Evolutionary conservation across 352 stramenopile species (phyloP).

Genomic region (Phytophthora macrochlamydospora): DNA sequence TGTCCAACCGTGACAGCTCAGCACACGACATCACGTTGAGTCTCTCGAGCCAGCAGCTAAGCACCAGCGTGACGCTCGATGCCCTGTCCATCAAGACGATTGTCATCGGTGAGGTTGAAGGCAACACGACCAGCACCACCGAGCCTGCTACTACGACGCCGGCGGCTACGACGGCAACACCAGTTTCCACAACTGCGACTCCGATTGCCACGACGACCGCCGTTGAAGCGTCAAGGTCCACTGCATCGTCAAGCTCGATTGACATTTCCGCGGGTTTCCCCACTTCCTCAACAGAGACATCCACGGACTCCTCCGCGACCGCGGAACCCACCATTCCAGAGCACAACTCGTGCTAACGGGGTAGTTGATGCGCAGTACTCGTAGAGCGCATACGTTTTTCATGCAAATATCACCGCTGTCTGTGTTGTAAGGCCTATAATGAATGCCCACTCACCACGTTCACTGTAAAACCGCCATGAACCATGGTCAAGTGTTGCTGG

Average conservation of each 20-base stretch:
- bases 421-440: not conserved
- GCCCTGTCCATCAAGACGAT: constrained; percentile 59
- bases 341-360: constrained; percentile 27
- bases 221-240: constrained; percentile 1
- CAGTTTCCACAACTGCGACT: constrained; percentile 5
- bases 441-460: not conserved
- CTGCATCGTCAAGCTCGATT: constrained; percentile 9
- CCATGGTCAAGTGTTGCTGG: no score
- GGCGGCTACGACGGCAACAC: constrained; percentile 13
- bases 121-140: constrained; percentile 18
- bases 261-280: not conserved
- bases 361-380: constrained; percentile 8
- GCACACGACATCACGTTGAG: constrained; percentile 44
- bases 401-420: no score
- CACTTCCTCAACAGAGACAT: constrained; percentile 2
- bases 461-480: not conserved
- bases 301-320: constrained; percentile 15
- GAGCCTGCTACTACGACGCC: not conserved
- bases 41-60: constrained; percentile 40
- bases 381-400: constrained; percentile 4
- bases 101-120: constrained; percentile 38
- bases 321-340: constrained; percentile 25
- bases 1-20: constrained; percentile 54
- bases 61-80: constrained; percentile 40
- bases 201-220: constrained; percentile 1